phyloP scores from a whole-genome alignment of 768 basidiomycete species.

The Lentinula lateritia region DNA sequence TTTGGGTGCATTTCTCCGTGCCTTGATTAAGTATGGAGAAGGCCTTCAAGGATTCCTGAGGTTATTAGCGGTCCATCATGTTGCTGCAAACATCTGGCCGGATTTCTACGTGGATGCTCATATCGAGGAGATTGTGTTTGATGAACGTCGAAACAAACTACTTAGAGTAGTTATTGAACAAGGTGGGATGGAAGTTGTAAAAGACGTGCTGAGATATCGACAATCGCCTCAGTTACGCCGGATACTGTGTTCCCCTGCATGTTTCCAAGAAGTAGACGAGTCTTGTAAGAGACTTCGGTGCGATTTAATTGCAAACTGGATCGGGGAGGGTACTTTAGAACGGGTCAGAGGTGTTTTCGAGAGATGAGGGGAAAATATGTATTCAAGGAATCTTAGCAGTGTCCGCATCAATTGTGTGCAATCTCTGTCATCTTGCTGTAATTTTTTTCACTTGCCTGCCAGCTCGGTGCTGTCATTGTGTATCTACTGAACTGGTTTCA shows the following conservation, averaged over 20 bases:
- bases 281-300: slow-evolving; percentile 14
- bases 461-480: too few species aligned
- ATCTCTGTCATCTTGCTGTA: too few species aligned
- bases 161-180: slow-evolving; percentile 47
- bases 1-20: slow-evolving; percentile 56
- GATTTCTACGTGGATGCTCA: slow-evolving; percentile 31
- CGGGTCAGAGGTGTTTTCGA: slow-evolving; percentile 9
- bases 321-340: slow-evolving; percentile 9
- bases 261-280: slow-evolving; percentile 26
- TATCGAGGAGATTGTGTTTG: slow-evolving; percentile 12
- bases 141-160: slow-evolving; percentile 37
- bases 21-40: slow-evolving; percentile 33
- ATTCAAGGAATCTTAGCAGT: too few species aligned
- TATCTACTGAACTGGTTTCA: too few species aligned
- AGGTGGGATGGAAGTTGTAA: slow-evolving; percentile 40
- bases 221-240: slow-evolving; percentile 27
- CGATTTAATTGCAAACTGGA: slow-evolving; percentile 17
- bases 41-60: slow-evolving; percentile 53
- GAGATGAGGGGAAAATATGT: too few species aligned
- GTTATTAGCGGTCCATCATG: slow-evolving; percentile 71
- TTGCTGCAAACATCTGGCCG: slow-evolving; percentile 71
- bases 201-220: slow-evolving; percentile 53
- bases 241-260: slow-evolving; percentile 44
- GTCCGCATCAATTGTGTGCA: too few species aligned
- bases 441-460: too few species aligned